These are phyloP conservation scores for Nitzschia sp. DNA, from an alignment of 108 stramenopile species.

Conservation along the genomic window DNA sequence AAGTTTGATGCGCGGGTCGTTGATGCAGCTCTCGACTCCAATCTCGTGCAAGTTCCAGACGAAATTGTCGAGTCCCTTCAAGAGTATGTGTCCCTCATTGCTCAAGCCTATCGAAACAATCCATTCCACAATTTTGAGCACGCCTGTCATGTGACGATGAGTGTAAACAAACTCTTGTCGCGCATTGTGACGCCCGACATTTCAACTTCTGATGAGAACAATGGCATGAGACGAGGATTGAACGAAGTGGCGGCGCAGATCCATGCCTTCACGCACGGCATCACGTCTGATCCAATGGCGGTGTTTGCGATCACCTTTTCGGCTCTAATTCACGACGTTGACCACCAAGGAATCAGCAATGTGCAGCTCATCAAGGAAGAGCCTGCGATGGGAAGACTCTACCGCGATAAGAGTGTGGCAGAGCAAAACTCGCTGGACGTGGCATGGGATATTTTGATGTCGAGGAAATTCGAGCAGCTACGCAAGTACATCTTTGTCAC, in stretches of 20 bases:
- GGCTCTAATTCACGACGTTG: conserved; percentile 29
- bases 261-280: conserved; percentile 18
- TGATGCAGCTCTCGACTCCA: not conserved
- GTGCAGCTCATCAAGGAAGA: conserved; percentile 2
- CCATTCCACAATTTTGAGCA: conserved; percentile 53
- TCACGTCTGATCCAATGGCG: conserved; percentile 26
- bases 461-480: conserved; percentile 18
- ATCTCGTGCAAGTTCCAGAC: conserved; percentile 4
- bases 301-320: conserved; percentile 22
- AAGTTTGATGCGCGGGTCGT: conserved; percentile 10
- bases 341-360: conserved; percentile 14
- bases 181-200: conserved; percentile 7
- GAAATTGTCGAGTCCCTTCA: conserved; percentile 1
- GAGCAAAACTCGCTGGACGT: conserved; percentile 14
- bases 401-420: conserved; percentile 1
- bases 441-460: conserved; percentile 34
- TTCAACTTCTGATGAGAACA: not conserved
- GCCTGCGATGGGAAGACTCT: not conserved
- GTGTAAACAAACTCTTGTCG: conserved; percentile 3
- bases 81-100: conserved; percentile 35
- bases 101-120: conserved; percentile 36
- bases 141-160: conserved; percentile 12
- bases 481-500: conserved; percentile 12
- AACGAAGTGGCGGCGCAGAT: conserved; percentile 6
- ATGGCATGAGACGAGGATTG: not conserved